phyloP scores from a whole-genome alignment of 2,329 filamentous ascomycete genomes.

The Arthrobotrys pseudoclavata region DNA sequence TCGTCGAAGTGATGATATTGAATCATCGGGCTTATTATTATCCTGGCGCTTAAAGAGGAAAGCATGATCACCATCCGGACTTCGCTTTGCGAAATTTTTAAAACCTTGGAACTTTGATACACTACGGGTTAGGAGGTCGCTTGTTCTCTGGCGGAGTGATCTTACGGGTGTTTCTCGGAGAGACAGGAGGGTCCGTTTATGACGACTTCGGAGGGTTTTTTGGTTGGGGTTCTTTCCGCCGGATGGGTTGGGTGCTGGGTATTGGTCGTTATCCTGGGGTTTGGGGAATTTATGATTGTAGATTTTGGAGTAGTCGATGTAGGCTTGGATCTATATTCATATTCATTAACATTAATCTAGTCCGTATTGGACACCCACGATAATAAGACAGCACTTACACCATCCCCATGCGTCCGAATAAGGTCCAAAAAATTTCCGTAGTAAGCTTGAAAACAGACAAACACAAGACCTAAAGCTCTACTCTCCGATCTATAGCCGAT shows the following conservation, averaged over 20 bases:
- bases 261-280: conserved; percentile 29
- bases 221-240: neutral
- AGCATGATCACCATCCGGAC: neutral
- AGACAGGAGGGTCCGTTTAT: neutral
- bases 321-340: conserved; percentile 20
- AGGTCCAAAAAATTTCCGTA: conserved; percentile 36
- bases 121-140: neutral
- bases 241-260: neutral
- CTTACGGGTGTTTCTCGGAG: neutral
- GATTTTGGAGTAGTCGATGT: conserved; percentile 30
- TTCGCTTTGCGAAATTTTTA: neutral
- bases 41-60: neutral
- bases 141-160: neutral
- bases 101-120: neutral
- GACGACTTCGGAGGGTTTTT: neutral
- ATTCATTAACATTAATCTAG: neutral
- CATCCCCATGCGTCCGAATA: conserved; percentile 15
- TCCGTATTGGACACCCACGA: too few species aligned
- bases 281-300: conserved; percentile 14
- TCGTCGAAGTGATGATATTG: neutral
- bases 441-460: conserved; percentile 18
- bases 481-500: conserved; percentile 22
- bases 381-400: conserved; percentile 23
- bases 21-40: neutral
- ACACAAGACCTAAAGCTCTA: conserved; percentile 11